A percentile compares a stretch with the other conserved stretches of the same genome.
Conservation (phyloP, 2,329 filamentous ascomycete genomes). For the Phoma sp. region DNA sequence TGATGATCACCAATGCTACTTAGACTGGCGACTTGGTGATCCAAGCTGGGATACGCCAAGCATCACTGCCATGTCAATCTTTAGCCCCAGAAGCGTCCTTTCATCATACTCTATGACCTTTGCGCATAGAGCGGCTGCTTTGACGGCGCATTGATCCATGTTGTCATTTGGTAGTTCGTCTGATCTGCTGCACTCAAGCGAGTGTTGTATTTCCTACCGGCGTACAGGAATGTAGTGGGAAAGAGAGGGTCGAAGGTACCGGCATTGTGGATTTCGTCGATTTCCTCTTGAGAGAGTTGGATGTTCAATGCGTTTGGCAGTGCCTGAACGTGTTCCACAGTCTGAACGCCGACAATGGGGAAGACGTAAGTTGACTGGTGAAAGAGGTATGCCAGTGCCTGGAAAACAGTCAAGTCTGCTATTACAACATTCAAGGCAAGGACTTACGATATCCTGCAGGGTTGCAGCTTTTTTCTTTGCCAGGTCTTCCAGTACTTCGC, state of each 20-base stretch:
- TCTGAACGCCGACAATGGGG: slow-evolving; percentile 73
- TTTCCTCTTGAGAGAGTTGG: slow-evolving; percentile 64
- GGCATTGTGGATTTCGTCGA: slow-evolving; percentile 67
- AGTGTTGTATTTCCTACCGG: neutral
- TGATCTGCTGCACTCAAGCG: slow-evolving; percentile 9
- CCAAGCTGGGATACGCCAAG: no score
- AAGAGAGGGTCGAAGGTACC: slow-evolving; percentile 12
- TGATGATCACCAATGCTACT: no score
- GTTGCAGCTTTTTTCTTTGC: slow-evolving; percentile 61
- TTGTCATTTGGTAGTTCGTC: slow-evolving; percentile 12
- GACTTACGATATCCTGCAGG: slow-evolving; percentile 56
- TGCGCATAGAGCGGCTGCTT: slow-evolving; percentile 4
- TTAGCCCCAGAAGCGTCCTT: no score
- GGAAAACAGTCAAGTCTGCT: neutral
- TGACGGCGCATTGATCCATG: slow-evolving; percentile 16
- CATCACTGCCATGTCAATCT: no score
- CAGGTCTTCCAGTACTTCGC: slow-evolving; percentile 64
- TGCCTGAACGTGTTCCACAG: slow-evolving; percentile 69
- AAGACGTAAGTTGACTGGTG: slow-evolving; percentile 67
- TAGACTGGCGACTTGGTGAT: no score
- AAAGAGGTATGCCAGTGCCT: slow-evolving; percentile 23
- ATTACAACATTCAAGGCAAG: neutral
- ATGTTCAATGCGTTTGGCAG: slow-evolving; percentile 72
- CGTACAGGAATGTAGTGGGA: slow-evolving; percentile 27
- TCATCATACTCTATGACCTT: neutral